Conservation (phyloP, 2,329 filamentous ascomycete species). For the Aspergillus novofumigatus region DNA sequence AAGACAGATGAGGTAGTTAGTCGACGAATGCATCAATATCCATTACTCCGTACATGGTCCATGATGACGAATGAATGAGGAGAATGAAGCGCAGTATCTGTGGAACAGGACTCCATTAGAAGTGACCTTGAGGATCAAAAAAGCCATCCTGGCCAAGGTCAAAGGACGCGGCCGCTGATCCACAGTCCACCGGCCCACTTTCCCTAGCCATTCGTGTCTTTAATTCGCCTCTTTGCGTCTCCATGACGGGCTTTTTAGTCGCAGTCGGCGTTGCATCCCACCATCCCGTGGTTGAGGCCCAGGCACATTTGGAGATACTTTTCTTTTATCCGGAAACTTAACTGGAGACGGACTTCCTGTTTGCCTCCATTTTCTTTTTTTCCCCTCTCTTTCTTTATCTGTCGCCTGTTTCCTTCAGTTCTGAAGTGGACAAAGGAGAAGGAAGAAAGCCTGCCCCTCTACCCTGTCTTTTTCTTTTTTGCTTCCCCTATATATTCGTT, state of each 20-base stretch:
- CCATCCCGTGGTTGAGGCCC: neutral
- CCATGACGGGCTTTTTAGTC: neutral
- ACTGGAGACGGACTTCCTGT: constrained; percentile 6
- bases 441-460: neutral
- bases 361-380: constrained; percentile 6
- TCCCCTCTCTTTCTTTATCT: neutral
- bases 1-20: too few species aligned
- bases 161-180: too few species aligned
- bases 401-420: neutral
- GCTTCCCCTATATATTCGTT: constrained; percentile 1
- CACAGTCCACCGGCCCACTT: neutral
- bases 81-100: too few species aligned
- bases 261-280: neutral
- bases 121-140: too few species aligned
- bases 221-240: neutral
- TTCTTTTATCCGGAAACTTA: constrained; percentile 9
- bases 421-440: too few species aligned
- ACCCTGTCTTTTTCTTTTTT: neutral
- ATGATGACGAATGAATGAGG: too few species aligned
- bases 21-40: too few species aligned
- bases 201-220: neutral
- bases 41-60: too few species aligned
- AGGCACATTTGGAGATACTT: neutral
- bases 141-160: too few species aligned
- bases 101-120: too few species aligned